Evolutionary conservation across 768 basidiomycete species (phyloP).

Genomic region (Lactifluus pinguis): DNA sequence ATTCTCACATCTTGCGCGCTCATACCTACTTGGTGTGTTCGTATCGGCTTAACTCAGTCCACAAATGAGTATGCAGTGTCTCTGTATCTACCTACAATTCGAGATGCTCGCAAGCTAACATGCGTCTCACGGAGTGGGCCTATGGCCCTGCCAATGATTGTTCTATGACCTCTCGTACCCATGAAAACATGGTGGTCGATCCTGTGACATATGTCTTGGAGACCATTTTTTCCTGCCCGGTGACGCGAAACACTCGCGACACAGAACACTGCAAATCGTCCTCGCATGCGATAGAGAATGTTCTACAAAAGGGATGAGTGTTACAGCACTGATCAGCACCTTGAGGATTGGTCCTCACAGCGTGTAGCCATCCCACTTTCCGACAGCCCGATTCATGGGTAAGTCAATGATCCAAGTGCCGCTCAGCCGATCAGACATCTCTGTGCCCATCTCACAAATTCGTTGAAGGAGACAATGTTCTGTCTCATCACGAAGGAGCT

Average conservation of each 20-base stretch:
- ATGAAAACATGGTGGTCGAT: slow-evolving; percentile 9
- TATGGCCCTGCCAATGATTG: slow-evolving; percentile 1
- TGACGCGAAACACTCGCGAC: neutral
- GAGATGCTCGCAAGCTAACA: neutral
- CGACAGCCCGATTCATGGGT: slow-evolving; percentile 52
- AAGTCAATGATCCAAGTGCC: slow-evolving; percentile 75
- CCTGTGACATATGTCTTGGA: slow-evolving; percentile 5
- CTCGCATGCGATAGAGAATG: slow-evolving; percentile 3
- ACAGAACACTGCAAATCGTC: slow-evolving; percentile 12
- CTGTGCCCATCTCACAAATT: slow-evolving; percentile 59
- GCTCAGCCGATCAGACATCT: slow-evolving; percentile 38
- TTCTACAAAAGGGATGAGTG: neutral
- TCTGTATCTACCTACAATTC: neutral
- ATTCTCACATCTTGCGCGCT: neutral
- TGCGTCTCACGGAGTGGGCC: neutral
- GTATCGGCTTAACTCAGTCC: neutral
- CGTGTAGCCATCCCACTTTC: slow-evolving; percentile 72
- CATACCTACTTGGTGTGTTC: neutral
- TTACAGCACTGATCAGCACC: neutral
- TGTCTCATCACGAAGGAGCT: slow-evolving; percentile 71
- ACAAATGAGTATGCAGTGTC: neutral
- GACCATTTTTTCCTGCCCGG: slow-evolving; percentile 2
- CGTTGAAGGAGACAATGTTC: slow-evolving; percentile 58
- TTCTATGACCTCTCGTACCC: slow-evolving; percentile 14
- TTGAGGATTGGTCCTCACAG: slow-evolving; percentile 42